Evolutionary conservation across 257 asterid genomes (phyloP).

Genomic region (Solanum chilense): DNA sequence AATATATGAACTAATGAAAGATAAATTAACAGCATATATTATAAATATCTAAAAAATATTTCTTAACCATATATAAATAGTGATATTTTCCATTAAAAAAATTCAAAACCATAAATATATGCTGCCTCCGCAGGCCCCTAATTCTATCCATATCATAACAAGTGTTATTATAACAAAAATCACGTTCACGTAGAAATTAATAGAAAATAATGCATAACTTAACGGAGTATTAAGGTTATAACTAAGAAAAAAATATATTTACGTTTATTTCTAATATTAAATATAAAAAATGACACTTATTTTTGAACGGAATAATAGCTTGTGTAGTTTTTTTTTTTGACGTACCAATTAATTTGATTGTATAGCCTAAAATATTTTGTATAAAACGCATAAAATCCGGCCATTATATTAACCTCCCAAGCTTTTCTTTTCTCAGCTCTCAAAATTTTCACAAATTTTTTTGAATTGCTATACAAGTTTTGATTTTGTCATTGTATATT

Average conservation of each 20-base stretch:
- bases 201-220: background rate
- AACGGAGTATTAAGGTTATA: too few relatives aligned
- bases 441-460: background rate
- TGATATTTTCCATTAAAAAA: too few relatives aligned
- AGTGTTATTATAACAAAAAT: too few relatives aligned
- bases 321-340: too few relatives aligned
- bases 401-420: background rate
- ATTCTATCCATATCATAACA: too few relatives aligned
- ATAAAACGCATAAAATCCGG: background rate
- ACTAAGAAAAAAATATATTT: background rate
- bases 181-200: accelerated
- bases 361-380: background rate
- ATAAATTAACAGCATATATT: too few relatives aligned
- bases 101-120: too few relatives aligned
- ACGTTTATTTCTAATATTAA: too few relatives aligned
- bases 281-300: background rate
- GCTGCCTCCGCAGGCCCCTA: too few relatives aligned
- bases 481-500: background rate
- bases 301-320: background rate
- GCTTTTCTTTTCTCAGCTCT: background rate
- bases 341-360: background rate
- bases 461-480: background rate
- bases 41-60: too few relatives aligned
- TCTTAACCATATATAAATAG: too few relatives aligned
- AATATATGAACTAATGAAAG: too few relatives aligned